Percentiles rank a stretch among this genome's conserved stretches.
These are phyloP conservation scores for Mentha longifolia DNA, from an alignment of 257 asterid species.

Conservation along the genomic window DNA sequence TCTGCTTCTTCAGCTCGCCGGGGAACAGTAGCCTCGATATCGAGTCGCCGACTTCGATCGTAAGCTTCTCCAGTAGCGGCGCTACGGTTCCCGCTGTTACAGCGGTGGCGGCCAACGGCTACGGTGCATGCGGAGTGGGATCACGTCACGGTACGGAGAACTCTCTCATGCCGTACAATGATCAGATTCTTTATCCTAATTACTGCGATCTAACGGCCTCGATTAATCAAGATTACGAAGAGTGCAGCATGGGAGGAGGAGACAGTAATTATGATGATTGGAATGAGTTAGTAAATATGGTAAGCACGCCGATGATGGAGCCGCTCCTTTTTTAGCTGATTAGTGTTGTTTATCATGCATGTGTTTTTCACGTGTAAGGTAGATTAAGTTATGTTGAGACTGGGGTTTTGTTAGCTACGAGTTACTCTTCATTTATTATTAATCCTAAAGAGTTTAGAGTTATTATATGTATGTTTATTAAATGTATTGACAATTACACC, in stretches of 20 bases:
- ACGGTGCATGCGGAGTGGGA: conserved; percentile 22
- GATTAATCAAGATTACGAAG: background rate
- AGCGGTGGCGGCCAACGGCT: background rate
- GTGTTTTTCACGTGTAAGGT: too few relatives aligned
- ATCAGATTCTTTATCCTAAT: background rate
- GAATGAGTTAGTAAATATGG: conserved; percentile 49
- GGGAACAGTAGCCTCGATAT: conserved; percentile 23
- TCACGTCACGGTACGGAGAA: conserved; percentile 10
- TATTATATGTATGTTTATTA: too few relatives aligned
- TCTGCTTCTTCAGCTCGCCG: conserved; percentile 31
- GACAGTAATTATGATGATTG: conserved; percentile 31
- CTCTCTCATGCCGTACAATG: background rate
- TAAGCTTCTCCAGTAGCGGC: conserved; percentile 34
- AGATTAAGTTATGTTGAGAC: too few relatives aligned
- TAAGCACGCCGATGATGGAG: conserved; percentile 40
- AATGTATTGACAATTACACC: too few relatives aligned
- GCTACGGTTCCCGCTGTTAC: conserved; percentile 20
- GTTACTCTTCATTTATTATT: background rate
- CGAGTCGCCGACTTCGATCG: conserved; percentile 52
- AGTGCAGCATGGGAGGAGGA: conserved; percentile 18
- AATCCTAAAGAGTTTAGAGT: too few relatives aligned
- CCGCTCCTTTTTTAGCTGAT: background rate
- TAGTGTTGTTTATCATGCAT: too few relatives aligned
- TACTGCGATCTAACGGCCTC: conserved; percentile 25
- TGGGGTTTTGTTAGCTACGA: background rate